Evolutionary conservation across 176 grass and related monocot genomes (phyloP).

Genomic region (Triticum urartu): DNA sequence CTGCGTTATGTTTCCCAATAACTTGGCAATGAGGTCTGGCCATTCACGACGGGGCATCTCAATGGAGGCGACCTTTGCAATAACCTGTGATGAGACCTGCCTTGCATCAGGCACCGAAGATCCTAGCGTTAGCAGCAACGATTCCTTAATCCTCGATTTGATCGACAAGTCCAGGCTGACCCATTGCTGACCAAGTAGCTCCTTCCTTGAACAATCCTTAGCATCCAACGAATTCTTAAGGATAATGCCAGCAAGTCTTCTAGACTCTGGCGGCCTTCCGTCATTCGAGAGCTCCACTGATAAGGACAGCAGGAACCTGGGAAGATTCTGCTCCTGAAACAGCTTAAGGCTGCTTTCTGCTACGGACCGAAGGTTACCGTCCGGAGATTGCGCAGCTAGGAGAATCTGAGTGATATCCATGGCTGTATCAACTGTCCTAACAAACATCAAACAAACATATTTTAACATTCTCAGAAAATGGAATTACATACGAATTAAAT

Average conservation of each 20-base stretch:
- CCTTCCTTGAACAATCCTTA: constrained; percentile 64
- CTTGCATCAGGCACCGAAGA: constrained; percentile 67
- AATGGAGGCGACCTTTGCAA: constrained; percentile 88
- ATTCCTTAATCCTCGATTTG: constrained; percentile 82
- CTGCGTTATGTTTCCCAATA: constrained; percentile 65
- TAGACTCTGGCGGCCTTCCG: constrained; percentile 60
- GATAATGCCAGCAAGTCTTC: constrained; percentile 78
- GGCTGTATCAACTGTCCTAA: constrained; percentile 19
- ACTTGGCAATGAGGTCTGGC: constrained; percentile 72
- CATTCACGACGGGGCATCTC: constrained; percentile 80
- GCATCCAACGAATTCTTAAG: constrained; percentile 90
- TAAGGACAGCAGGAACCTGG: constrained; percentile 75
- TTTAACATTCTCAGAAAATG: neutral
- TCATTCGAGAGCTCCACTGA: constrained; percentile 67
- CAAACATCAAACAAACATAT: constrained; percentile 14
- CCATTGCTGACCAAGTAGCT: constrained; percentile 62
- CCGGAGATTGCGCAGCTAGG: constrained; percentile 69
- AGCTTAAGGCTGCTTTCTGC: constrained; percentile 67
- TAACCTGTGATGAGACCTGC: constrained; percentile 75
- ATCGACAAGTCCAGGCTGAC: constrained; percentile 64
- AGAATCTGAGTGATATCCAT: constrained; percentile 82
- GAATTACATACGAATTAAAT: neutral
- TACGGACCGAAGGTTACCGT: constrained; percentile 55
- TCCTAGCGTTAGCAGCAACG: constrained; percentile 64
- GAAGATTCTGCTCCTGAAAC: constrained; percentile 83